Evolutionary conservation across 106 monocot species (phyloP).

Genomic region (Chionographis japonica): DNA sequence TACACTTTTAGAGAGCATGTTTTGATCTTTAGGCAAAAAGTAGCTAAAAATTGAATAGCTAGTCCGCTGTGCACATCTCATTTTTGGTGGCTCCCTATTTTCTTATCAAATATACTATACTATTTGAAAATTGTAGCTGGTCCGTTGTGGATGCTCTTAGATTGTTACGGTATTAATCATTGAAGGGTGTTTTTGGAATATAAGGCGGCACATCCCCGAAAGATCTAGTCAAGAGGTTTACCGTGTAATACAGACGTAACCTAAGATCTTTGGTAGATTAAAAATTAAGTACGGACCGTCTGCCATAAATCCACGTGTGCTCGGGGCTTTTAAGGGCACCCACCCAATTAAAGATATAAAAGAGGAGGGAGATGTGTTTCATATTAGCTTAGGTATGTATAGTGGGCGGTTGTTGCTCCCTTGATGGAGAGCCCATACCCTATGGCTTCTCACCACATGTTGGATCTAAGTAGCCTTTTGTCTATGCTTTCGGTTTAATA

Average conservation of each 20-base stretch:
- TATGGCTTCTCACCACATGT: conserved; percentile 5
- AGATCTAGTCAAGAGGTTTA: neutral
- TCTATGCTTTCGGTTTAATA: neutral
- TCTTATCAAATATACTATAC: too few species aligned
- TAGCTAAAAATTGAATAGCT: too few species aligned
- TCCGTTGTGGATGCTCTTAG: too few species aligned
- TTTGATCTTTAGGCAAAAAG: too few species aligned
- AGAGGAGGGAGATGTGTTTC: neutral
- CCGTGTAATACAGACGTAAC: neutral
- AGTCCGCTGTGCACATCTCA: too few species aligned
- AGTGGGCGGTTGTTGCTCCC: conserved; percentile 4
- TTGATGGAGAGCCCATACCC: neutral
- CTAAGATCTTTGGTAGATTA: conserved; percentile 2
- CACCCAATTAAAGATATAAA: neutral
- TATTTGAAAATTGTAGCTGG: too few species aligned
- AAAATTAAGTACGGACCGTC: neutral
- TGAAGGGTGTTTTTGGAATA: too few species aligned
- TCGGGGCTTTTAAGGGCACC: neutral
- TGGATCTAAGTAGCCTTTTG: too few species aligned
- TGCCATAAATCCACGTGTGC: neutral
- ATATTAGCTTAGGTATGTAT: neutral
- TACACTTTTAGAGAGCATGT: too few species aligned
- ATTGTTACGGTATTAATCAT: too few species aligned
- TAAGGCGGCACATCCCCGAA: neutral
- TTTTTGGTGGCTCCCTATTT: too few species aligned